Base-by-base conservation (phyloP, 352 stramenopile species). In the Pythium utonaiense region DNA sequence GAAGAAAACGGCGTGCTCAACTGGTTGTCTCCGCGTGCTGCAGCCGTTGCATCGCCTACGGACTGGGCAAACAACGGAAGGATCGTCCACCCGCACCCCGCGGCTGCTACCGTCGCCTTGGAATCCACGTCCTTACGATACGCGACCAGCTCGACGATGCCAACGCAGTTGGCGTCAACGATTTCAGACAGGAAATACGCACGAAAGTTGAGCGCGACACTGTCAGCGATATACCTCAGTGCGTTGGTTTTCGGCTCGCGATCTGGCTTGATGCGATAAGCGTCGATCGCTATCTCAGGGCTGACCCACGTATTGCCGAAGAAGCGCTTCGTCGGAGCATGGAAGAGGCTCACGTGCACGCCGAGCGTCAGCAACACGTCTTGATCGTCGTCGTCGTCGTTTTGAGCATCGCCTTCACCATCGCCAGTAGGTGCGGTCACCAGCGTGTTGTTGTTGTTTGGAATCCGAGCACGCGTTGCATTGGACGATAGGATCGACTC, bases 261-360 rank as follows among this genome's bases (percentile, higher is more conserved):
- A n/a, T 64, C 62, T 24, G 81, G 74, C 27, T 79, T 77, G 67
- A 89, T 83, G 25, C 77, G 54, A 36, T 75, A 72, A 1, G 70
- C 51, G 27, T 89, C 76, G 25, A 87, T 54, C 3, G 65, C 61
- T 16, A 93, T 62, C 58, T 92, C 83, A 1, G 83, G 76, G 52
- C 75, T 93, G 3, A 85, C 86, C 85, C 85, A 98, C 34, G 93
- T 98, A 36, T 95, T 97, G 3, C 93, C 93, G 60, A 97, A 98
- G 68, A 98, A 98, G 12, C 89, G 77, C 62, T 89, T 91, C 0
- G 84, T 85, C 2, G 66, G 31, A 1, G 75, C 55, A 56, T 98
- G 90, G 64, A 97, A 98, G 49, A 98, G 80, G 53, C 86, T 96
- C 57, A 97, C 74, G 25, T 96, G 86, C 0, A 93, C 73, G 12